Conservation (phyloP, 495 filamentous ascomycete species). For the Astrocystis sublimbata region DNA sequence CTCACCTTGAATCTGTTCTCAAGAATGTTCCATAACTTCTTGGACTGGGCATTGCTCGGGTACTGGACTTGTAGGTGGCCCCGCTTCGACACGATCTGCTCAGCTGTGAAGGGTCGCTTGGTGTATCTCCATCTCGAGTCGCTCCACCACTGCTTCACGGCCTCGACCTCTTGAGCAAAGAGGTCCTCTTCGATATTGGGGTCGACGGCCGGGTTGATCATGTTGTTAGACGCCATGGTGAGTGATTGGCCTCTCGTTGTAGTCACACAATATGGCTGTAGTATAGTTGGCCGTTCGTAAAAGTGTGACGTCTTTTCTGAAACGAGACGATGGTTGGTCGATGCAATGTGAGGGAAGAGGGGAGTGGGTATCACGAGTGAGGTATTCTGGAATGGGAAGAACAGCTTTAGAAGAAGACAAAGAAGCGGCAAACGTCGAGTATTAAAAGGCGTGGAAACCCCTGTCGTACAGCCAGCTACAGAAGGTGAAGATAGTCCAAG, state of each 20-base stretch:
- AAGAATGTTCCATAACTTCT: constrained; percentile 93
- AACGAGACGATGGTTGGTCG: neutral
- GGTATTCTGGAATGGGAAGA: neutral
- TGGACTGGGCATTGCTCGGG: constrained; percentile 79
- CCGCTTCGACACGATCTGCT: constrained; percentile 94
- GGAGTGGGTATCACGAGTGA: neutral
- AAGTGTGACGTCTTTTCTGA: neutral
- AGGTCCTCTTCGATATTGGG: constrained; percentile 75
- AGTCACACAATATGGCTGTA: neutral
- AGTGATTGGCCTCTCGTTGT: constrained; percentile 9
- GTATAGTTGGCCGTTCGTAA: neutral
- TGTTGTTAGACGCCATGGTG: constrained; percentile 58
- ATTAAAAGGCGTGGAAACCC: neutral
- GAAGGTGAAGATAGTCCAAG: neutral
- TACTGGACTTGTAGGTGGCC: constrained; percentile 91
- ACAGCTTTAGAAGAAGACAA: neutral
- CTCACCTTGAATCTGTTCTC: constrained; percentile 81
- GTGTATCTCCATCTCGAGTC: constrained; percentile 91
- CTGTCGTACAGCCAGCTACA: neutral
- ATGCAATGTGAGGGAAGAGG: neutral
- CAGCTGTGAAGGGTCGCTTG: constrained; percentile 88
- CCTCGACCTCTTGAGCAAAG: constrained; percentile 77
- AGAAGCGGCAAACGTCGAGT: neutral
- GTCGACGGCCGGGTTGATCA: constrained; percentile 53
- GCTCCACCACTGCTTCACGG: constrained; percentile 91